A percentile compares a stretch with the other conserved stretches of the same genome.
Evolutionary conservation across 352 stramenopile genomes (phyloP).

Genomic region (Phytophthora citricola): DNA sequence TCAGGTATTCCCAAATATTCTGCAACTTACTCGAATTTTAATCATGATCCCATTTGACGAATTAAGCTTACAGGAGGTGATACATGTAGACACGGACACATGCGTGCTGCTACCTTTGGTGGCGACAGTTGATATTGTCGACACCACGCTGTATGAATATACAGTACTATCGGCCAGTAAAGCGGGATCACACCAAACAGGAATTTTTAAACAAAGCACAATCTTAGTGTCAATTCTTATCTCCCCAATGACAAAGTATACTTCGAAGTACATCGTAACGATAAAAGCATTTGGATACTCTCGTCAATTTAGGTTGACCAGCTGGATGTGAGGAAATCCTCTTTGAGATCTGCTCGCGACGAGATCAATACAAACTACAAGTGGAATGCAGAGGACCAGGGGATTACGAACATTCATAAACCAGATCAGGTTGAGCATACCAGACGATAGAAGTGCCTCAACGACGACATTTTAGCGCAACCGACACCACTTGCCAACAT

Average conservation of each 20-base stretch:
- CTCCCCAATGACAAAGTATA: constrained; percentile 7
- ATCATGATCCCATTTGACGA: too few relatives aligned
- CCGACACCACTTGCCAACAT: too few relatives aligned
- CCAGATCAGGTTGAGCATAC: background rate
- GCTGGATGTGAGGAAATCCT: background rate
- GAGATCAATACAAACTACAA: constrained; percentile 5
- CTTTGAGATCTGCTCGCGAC: constrained; percentile 10
- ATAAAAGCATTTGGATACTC: constrained; percentile 5
- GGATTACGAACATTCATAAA: background rate
- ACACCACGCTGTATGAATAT: too few relatives aligned
- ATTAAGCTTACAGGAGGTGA: too few relatives aligned
- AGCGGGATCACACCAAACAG: too few relatives aligned
- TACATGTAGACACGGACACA: too few relatives aligned
- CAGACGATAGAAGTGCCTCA: constrained; percentile 6
- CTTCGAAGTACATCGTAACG: background rate
- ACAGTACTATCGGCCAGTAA: too few relatives aligned
- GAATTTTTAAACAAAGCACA: too few relatives aligned
- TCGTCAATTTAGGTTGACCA: constrained; percentile 5
- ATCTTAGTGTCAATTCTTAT: too few relatives aligned
- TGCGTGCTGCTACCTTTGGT: too few relatives aligned
- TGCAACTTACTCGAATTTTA: too few relatives aligned
- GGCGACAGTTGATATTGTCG: background rate
- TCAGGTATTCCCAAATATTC: too few relatives aligned
- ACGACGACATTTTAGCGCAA: background rate
- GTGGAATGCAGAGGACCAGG: constrained; percentile 5